Evolutionary conservation across 257 asterid species (phyloP).

Genomic region (Gentiana straminea): DNA sequence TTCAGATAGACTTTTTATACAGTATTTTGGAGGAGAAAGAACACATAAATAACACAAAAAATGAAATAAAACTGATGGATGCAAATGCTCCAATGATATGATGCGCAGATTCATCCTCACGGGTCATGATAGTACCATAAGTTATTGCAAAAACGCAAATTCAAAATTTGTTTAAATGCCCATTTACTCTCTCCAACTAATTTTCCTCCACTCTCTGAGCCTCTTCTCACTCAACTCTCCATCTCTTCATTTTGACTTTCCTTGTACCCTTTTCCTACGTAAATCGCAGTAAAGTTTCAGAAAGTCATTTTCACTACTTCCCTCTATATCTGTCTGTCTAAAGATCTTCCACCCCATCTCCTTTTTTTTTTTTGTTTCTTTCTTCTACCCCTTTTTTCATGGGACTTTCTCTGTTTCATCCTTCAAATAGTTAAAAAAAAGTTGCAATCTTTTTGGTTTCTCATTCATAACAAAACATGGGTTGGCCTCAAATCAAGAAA

Average conservation of each 20-base stretch:
- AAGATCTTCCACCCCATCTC: conserved; percentile 9
- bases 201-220: conserved; percentile 3
- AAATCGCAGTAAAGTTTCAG: conserved; percentile 17
- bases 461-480: conserved; percentile 21
- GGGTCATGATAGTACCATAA: conserved; percentile 19
- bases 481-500: conserved; percentile 25
- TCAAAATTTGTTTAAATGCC: no score
- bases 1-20: no score
- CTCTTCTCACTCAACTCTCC: conserved; percentile 11
- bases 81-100: no score
- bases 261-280: conserved; percentile 31
- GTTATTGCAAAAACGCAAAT: no score
- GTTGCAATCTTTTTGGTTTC: conserved; percentile 22
- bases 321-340: conserved; percentile 19
- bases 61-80: no score
- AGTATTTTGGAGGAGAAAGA: no score
- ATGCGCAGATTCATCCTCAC: no score
- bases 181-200: conserved; percentile 27
- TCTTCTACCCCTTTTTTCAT: neutral
- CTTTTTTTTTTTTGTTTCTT: neutral
- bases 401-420: conserved; percentile 9
- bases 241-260: conserved; percentile 41
- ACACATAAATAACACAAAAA: no score
- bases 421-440: conserved; percentile 19
- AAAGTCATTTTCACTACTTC: conserved; percentile 15